Evolutionary conservation across 306 rosid genomes (phyloP), one percentile per base, ranked within the genome.

Genomic region (Oxytropis ochrocephala): DNA sequence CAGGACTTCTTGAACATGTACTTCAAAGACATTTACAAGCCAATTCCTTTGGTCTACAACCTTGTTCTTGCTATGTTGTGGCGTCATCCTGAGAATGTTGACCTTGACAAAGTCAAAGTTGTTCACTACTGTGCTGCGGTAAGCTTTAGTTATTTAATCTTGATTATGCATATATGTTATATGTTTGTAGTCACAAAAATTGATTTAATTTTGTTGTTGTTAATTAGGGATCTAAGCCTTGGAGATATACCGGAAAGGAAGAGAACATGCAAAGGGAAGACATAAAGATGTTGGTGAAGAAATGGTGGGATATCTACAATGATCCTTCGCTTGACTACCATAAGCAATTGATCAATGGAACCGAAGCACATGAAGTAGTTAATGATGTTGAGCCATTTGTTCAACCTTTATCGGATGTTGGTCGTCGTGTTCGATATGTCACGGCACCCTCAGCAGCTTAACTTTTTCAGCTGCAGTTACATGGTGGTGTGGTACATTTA

Each of bases 241-340:
- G 97, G 96, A 86, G 96, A 77, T 91, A 86, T 21, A 88, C 92
- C 0, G 92, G 96, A 47, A 81, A 80, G 53, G 97, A 88, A 46
- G 96, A 86, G 59, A 91, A 88, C 60, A 88, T 91, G 97, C 63
- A 88, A 35, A 86, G 97, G 70, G 96, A 88, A 36, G 97, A 91
- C 61, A 86, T 91, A 43, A 86, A 82, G 75, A 71, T 80, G 88
- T 11, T 91, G 57, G 92, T 91, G 33, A 24, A 83, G 61, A 91
- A 80, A 56, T 91, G 97, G 97, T 83, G 92, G 97, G 89, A 85
- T 1, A 72, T 88, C 3, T 86, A 88, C 75, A 36, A 76, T 0
- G 96, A 91, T 21, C 68, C 70, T 30, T 81, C 96, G 0, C 67
- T 88, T 64, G 89, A 88, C n/a, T 83, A 83, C 70, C 56, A 58